A percentile compares a stretch with the other conserved stretches of the same genome.
Conservation (phyloP, 1,284 basidiomycete genomes). For the Irpex lacteus region DNA sequence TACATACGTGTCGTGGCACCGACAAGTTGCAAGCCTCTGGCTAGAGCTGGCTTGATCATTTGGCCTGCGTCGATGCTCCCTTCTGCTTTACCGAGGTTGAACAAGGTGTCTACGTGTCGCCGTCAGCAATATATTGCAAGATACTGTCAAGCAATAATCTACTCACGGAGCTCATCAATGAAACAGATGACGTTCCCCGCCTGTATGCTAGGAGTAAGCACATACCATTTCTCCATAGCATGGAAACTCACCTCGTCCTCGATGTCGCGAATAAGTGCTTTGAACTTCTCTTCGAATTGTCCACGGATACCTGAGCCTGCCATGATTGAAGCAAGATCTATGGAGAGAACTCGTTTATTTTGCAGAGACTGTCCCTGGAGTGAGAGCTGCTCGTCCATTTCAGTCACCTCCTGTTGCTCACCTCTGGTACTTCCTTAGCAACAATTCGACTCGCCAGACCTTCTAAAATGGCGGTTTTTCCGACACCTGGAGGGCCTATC, state of each 20-base stretch:
- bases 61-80: slow-evolving; percentile 91
- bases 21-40: slow-evolving; percentile 81
- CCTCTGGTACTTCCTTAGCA: slow-evolving; percentile 89
- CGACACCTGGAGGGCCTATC: slow-evolving; percentile 81
- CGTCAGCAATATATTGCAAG: not conserved
- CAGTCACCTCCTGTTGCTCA: slow-evolving; percentile 28
- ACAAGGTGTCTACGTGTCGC: slow-evolving; percentile 56
- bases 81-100: slow-evolving; percentile 89
- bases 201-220: slow-evolving; percentile 27
- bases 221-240: not conserved
- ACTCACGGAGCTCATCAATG: slow-evolving; percentile 88
- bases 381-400: not conserved
- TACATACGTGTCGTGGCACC: slow-evolving; percentile 82
- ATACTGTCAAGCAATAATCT: not conserved
- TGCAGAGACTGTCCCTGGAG: slow-evolving; percentile 62
- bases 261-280: slow-evolving; percentile 82
- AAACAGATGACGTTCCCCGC: slow-evolving; percentile 80
- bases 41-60: slow-evolving; percentile 88
- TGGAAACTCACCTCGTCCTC: slow-evolving; percentile 64
- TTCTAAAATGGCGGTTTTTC: slow-evolving; percentile 92
- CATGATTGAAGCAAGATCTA: slow-evolving; percentile 81
- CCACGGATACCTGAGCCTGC: slow-evolving; percentile 89
- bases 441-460: slow-evolving; percentile 88
- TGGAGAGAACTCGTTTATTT: slow-evolving; percentile 76
- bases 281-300: slow-evolving; percentile 92